Evolutionary conservation across 73 alveolate genomes (phyloP).

Genomic region (Symbiodinium pilosum): DNA sequence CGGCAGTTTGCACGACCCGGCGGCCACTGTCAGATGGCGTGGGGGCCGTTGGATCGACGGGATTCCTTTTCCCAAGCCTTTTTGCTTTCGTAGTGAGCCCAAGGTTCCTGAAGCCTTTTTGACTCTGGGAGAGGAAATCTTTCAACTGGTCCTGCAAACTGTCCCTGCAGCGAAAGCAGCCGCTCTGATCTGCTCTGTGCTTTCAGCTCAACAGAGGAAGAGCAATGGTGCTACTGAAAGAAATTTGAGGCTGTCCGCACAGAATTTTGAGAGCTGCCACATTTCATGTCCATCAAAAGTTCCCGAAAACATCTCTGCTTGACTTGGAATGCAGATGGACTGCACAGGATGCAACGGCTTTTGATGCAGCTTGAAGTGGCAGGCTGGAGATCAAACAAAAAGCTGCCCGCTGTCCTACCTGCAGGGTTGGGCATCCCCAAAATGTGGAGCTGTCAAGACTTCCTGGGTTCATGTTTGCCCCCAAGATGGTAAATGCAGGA

Average conservation of each 20-base stretch:
- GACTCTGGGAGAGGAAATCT: background rate
- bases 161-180: background rate
- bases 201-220: background rate
- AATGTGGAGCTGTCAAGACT: no score
- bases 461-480: no score
- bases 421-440: no score
- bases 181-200: background rate
- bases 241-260: background rate
- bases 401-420: no score
- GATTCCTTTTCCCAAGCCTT: no score
- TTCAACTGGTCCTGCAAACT: background rate
- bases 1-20: background rate
- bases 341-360: background rate
- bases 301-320: background rate
- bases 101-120: no score
- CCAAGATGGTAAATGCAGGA: no score
- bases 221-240: no score
- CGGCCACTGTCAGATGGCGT: slow-evolving; percentile 21
- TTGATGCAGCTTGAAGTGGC: background rate
- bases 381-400: background rate
- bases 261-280: background rate
- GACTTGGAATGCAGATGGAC: background rate
- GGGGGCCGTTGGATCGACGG: no score
- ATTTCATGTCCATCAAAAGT: background rate
- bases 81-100: no score